Percentiles rank a stretch among this genome's conserved stretches.
These are phyloP conservation scores for Suillus brevipes DNA, from an alignment of 768 basidiomycete species.

Conservation along the genomic window DNA sequence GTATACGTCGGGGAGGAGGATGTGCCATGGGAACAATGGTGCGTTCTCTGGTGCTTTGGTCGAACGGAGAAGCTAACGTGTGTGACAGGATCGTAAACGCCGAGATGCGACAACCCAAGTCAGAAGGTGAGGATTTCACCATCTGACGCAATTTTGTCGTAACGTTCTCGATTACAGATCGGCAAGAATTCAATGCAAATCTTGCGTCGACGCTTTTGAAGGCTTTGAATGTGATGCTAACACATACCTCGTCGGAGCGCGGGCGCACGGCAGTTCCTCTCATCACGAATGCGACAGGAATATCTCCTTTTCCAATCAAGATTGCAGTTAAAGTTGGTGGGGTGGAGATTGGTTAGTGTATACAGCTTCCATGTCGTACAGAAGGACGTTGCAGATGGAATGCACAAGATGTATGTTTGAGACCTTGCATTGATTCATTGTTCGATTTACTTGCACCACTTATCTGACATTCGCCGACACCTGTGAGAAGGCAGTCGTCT, in stretches of 20 bases:
- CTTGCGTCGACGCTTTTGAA: no score
- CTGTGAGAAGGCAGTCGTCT: neutral
- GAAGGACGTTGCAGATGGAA: neutral
- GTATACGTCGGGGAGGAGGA: constrained; percentile 76
- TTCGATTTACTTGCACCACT: neutral
- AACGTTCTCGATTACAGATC: no score
- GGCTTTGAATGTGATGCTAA: no score
- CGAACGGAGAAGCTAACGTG: neutral
- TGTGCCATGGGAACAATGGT: constrained; percentile 89
- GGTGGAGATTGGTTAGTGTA: constrained; percentile 48
- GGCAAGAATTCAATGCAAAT: no score
- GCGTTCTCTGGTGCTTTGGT: constrained; percentile 11
- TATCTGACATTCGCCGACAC: neutral
- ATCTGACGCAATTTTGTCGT: neutral
- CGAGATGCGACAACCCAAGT: constrained; percentile 71
- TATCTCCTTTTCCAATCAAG: constrained; percentile 80
- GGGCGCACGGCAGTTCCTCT: no score
- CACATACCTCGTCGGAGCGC: no score
- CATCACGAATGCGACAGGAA: no score
- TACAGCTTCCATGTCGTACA: neutral
- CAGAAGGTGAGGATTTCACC: constrained; percentile 50
- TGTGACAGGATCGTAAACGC: constrained; percentile 71
- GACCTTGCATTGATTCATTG: neutral
- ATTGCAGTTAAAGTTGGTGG: constrained; percentile 70
- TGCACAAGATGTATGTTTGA: neutral